Base-by-base conservation (phyloP, 768 basidiomycete species). In the Zangia roseola region DNA sequence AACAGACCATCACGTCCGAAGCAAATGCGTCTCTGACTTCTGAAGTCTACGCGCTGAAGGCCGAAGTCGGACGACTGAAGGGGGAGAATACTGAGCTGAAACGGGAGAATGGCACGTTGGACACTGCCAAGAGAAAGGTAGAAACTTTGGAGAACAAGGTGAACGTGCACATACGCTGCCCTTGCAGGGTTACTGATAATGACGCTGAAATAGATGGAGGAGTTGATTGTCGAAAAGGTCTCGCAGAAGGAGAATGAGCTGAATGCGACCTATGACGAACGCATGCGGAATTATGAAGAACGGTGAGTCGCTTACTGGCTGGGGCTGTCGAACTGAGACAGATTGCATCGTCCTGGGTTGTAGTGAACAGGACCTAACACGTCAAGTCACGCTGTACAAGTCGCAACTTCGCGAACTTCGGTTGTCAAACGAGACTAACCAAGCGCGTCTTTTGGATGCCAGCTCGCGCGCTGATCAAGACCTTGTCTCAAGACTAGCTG, bases 201-300 rank as follows among this genome's bases (percentile, higher is more conserved):
- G 3, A 8, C 8, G 10, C 17, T n/a, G 49, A 12, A n/a, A 39
- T 25, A 95, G 93, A 98, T 98, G 97, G 94, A 97, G 20, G 86
- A 87, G 38, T 74, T 94, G 73, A 91, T 98, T 48, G 79, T 83
- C 52, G 95, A 97, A 57, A 87, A 86, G 61, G 88, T 98, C 28
- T 73, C 75, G 4, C 88, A 91, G 67, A 98, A 97, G 71, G 92
- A 97, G 73, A 95, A 94, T 48, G 97, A 97, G 70, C 75, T 98
- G 17, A 91, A 95, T 56, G 97, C 95, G 14, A 94, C 91, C 6
- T 97, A 97, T 56, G 97, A 99, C 60, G 97, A 99, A 71, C 86
- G 86, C 57, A 77, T 99, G 64, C 78, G 91, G 43, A 99, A 98
- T 68, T 97, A 95, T 58, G 94, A 94, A 67, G 95, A 95, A 62